Evolutionary conservation across 768 basidiomycete species (phyloP).

Genomic region (Gloeophyllum trabeum): DNA sequence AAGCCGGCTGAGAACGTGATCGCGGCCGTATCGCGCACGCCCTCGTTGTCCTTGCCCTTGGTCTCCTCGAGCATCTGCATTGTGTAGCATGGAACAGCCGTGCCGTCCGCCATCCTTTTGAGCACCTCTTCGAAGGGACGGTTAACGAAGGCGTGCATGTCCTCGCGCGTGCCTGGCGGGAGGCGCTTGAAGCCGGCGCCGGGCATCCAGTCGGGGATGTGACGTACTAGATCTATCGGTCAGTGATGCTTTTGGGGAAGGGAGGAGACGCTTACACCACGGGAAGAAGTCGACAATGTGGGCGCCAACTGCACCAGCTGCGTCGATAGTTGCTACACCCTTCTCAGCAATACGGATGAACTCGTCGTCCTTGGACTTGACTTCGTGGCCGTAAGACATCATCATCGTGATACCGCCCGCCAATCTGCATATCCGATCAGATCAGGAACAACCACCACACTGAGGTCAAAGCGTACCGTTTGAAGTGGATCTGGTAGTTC

Average conservation of each 20-base stretch:
- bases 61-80: no score
- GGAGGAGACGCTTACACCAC: not conserved
- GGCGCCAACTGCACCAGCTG: not conserved
- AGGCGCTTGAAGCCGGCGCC: constrained; percentile 10
- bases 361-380: constrained; percentile 8
- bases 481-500: not conserved
- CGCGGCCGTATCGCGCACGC: no score
- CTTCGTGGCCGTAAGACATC: constrained; percentile 13
- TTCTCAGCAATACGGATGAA: constrained; percentile 5
- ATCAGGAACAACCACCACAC: not conserved
- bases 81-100: no score
- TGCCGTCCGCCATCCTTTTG: no score
- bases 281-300: constrained; percentile 3
- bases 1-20: no score
- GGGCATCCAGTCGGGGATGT: constrained; percentile 14
- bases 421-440: not conserved
- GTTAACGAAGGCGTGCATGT: no score
- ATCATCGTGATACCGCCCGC: constrained; percentile 12
- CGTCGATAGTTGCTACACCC: not conserved
- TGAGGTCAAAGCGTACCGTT: not conserved
- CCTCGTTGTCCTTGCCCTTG: no score
- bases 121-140: no score
- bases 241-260: constrained; percentile 1
- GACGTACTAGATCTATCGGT: constrained; percentile 6
- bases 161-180: constrained; percentile 5